Conservation (phyloP, 805 yeast species). For the Nakazawaea peltata region DNA sequence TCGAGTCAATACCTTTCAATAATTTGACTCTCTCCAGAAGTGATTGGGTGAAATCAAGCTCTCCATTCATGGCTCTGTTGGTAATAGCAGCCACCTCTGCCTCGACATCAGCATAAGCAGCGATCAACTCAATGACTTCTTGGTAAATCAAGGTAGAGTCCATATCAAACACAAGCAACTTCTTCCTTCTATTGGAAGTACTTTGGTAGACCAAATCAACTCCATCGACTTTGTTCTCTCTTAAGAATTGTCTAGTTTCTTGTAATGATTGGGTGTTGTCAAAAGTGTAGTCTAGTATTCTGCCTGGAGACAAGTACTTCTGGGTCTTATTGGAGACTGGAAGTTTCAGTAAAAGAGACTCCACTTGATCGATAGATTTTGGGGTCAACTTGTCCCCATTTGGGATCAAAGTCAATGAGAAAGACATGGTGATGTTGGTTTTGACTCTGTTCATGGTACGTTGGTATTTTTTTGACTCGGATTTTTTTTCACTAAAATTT, state of each 20-base stretch:
- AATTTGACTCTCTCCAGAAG: conserved; percentile 65
- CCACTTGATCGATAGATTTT: conserved; percentile 15
- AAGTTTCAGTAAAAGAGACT: conserved; percentile 18
- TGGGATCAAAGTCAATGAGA: conserved; percentile 21
- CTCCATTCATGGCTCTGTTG: conserved; percentile 94
- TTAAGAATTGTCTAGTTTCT: conserved; percentile 13
- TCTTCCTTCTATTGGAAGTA: conserved; percentile 30
- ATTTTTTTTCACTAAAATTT: background rate
- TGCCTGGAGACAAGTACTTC: conserved; percentile 21
- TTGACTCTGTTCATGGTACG: too few relatives aligned
- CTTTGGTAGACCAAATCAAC: conserved; percentile 38
- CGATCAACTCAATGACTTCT: conserved; percentile 94
- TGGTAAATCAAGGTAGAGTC: conserved; percentile 94
- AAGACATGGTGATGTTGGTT: conserved; percentile 7
- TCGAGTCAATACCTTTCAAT: conserved; percentile 74
- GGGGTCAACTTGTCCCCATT: conserved; percentile 15
- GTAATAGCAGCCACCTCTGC: conserved; percentile 83
- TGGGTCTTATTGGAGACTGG: conserved; percentile 22
- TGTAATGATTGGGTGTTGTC: conserved; percentile 14
- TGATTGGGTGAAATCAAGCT: conserved; percentile 82
- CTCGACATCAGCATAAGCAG: conserved; percentile 89
- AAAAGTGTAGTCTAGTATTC: conserved; percentile 31
- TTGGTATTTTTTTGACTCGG: background rate
- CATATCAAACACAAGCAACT: conserved; percentile 89
- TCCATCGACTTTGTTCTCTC: conserved; percentile 16